Evolutionary conservation across 73 alveolate genomes (phyloP).

Genomic region (Uronychia binucleata): DNA sequence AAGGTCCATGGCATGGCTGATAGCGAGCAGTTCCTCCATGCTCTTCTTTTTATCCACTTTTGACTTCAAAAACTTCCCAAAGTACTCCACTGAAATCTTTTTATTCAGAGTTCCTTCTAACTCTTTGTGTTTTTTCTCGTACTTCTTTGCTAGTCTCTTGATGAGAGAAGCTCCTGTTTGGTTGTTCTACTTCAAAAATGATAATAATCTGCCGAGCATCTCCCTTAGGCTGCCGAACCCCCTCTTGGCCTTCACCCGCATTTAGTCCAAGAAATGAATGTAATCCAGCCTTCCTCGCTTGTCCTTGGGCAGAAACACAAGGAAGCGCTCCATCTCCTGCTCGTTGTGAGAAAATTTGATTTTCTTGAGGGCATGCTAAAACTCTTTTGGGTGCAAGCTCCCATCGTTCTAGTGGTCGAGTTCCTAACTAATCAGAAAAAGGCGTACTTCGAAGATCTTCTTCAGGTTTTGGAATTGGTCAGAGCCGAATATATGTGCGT

Average conservation of each 20-base stretch:
- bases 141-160: conserved; percentile 13
- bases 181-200: conserved; percentile 25
- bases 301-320: conserved; percentile 38
- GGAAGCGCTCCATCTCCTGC: conserved; percentile 23
- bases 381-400: conserved; percentile 4
- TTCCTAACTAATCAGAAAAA: too few relatives aligned
- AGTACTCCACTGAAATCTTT: conserved; percentile 18
- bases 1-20: conserved; percentile 28
- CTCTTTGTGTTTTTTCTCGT: neutral
- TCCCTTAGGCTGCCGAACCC: conserved; percentile 30
- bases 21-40: neutral
- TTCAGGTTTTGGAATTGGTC: conserved; percentile 9
- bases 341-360: neutral
- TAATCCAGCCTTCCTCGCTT: conserved; percentile 22
- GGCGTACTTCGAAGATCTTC: conserved; percentile 1
- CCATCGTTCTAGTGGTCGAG: conserved; percentile 3
- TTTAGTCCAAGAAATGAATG: conserved; percentile 17
- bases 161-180: conserved; percentile 7
- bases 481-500: conserved; percentile 25
- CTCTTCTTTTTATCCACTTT: conserved; percentile 42
- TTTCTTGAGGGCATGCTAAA: conserved; percentile 11
- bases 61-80: conserved; percentile 19
- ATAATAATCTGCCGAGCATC: conserved; percentile 13
- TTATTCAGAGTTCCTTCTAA: neutral
- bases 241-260: conserved; percentile 29